Percentiles rank a stretch among this genome's conserved stretches.
Conservation (phyloP, 108 stramenopile species). For the Cyclostephanos tholiformis region DNA sequence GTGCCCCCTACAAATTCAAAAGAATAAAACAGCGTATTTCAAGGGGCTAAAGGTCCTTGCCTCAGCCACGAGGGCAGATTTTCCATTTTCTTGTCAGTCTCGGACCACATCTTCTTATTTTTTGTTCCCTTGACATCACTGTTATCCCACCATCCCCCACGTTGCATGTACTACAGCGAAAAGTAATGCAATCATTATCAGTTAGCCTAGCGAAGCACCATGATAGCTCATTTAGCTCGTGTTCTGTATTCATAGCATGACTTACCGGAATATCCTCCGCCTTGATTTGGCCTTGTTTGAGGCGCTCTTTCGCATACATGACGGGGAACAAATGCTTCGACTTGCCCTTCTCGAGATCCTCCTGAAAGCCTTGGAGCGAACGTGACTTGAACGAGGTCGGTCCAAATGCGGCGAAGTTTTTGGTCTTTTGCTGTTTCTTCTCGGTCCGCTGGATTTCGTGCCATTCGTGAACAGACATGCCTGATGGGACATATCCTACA, state of each 20-base stretch:
- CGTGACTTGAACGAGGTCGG: constrained; percentile 41
- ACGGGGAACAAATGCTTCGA: constrained; percentile 37
- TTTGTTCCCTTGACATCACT: constrained; percentile 69
- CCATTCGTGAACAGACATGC: constrained; percentile 42
- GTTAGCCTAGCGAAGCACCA: background rate
- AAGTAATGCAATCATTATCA: background rate
- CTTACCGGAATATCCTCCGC: constrained; percentile 43
- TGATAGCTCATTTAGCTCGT: background rate
- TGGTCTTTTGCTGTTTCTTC: constrained; percentile 8
- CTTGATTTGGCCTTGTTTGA: constrained; percentile 20
- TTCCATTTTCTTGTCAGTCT: constrained; percentile 57
- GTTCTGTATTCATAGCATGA: background rate
- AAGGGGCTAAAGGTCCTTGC: background rate
- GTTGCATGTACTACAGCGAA: constrained; percentile 54
- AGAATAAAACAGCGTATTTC: background rate
- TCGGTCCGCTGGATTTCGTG: constrained; percentile 29
- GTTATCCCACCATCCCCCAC: constrained; percentile 68
- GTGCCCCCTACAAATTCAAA: background rate
- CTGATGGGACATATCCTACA: constrained; percentile 33
- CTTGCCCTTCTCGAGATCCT: constrained; percentile 44
- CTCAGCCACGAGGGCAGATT: background rate
- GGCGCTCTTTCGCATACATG: constrained; percentile 25
- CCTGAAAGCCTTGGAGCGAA: constrained; percentile 39
- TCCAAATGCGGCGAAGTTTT: constrained; percentile 30
- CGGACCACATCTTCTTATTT: constrained; percentile 53